These are phyloP conservation scores for Triticum dicoccoides DNA, from an alignment of 176 grass and related monocot species.

Conservation along the genomic window DNA sequence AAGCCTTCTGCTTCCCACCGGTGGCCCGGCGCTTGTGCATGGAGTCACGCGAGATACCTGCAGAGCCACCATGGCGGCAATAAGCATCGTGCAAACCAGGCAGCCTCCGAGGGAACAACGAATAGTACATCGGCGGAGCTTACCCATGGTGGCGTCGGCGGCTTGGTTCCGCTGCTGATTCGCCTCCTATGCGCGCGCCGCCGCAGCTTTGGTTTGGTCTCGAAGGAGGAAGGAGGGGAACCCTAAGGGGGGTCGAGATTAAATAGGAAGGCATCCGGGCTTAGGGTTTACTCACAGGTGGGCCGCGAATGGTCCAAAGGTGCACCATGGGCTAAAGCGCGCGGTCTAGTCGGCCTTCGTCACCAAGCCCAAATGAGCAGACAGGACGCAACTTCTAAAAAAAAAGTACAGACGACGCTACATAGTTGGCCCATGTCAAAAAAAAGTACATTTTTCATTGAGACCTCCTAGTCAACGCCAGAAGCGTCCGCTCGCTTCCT, in stretches of 20 bases:
- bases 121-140: neutral
- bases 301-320: neutral
- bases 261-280: conserved; percentile 1
- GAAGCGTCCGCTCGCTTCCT: no score
- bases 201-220: conserved; percentile 23
- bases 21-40: conserved; percentile 67
- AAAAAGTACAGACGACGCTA: no score
- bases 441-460: no score
- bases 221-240: neutral
- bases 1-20: conserved; percentile 52
- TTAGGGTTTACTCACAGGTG: conserved; percentile 32
- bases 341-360: neutral
- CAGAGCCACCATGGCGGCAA: neutral
- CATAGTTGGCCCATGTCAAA: no score
- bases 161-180: neutral
- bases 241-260: neutral
- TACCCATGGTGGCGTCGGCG: conserved; percentile 40
- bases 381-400: no score
- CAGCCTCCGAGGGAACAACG: neutral
- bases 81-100: neutral
- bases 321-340: neutral
- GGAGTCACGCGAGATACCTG: conserved; percentile 66
- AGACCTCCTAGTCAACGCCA: no score
- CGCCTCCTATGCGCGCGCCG: conserved; percentile 36
- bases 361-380: neutral